Evolutionary conservation across 805 yeast genomes (phyloP).

Genomic region (Candida dendrica): DNA sequence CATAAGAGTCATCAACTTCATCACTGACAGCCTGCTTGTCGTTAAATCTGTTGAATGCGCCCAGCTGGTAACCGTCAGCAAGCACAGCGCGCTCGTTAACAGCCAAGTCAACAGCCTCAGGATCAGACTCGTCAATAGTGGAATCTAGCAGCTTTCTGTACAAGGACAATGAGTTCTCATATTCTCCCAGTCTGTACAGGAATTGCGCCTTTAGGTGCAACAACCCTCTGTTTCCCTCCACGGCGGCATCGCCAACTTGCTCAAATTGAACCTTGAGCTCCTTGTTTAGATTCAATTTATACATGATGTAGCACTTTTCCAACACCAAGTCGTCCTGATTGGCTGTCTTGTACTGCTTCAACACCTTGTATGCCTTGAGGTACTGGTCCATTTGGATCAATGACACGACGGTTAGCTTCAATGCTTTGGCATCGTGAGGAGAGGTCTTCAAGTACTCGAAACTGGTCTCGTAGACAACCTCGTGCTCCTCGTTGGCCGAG

Average conservation of each 20-base stretch:
- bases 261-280: slow-evolving; percentile 22
- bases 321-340: slow-evolving; percentile 29
- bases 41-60: slow-evolving; percentile 5
- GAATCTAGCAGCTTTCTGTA: slow-evolving; percentile 39
- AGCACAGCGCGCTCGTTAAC: slow-evolving; percentile 67
- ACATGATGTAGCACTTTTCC: slow-evolving; percentile 57
- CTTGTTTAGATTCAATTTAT: slow-evolving; percentile 39
- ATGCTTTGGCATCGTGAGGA: slow-evolving; percentile 23
- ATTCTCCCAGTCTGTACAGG: slow-evolving; percentile 43
- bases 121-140: slow-evolving; percentile 26
- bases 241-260: slow-evolving; percentile 11
- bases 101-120: slow-evolving; percentile 43
- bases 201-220: slow-evolving; percentile 47
- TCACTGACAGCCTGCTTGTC: slow-evolving; percentile 13
- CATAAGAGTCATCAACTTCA: slow-evolving; percentile 38
- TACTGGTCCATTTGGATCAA: slow-evolving; percentile 62
- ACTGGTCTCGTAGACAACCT: slow-evolving; percentile 19
- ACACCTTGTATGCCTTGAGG: slow-evolving; percentile 38
- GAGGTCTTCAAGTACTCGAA: slow-evolving; percentile 18
- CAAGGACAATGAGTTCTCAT: slow-evolving; percentile 40
- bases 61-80: slow-evolving; percentile 32
- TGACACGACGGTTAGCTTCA: slow-evolving; percentile 48
- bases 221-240: slow-evolving; percentile 28
- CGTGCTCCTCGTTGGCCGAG: slow-evolving; percentile 14
- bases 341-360: slow-evolving; percentile 30